Conservation (phyloP, 805 yeast species). For the Tetrapisispora phaffii region DNA sequence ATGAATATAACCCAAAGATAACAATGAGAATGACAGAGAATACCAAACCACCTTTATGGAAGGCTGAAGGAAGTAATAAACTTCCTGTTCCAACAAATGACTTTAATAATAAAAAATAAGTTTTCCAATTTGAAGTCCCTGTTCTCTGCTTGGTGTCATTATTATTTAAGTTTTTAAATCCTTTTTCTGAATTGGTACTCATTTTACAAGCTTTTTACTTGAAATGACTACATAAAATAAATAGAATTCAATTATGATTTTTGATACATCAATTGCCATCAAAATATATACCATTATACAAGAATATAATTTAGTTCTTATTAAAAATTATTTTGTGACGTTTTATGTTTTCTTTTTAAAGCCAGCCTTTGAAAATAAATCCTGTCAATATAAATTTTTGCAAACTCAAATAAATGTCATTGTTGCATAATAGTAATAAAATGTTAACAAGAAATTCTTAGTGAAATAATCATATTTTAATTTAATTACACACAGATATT, state of each 20-base stretch:
- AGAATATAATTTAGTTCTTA: no score
- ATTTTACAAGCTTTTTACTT: not conserved
- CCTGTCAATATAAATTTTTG: no score
- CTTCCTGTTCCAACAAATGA: conserved; percentile 75
- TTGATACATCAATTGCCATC: no score
- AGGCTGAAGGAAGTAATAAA: conserved; percentile 58
- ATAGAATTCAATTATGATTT: no score
- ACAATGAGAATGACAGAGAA: conserved; percentile 45
- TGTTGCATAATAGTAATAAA: not conserved
- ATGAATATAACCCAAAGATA: conserved; percentile 60
- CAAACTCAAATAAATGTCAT: not conserved
- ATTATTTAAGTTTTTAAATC: not conserved
- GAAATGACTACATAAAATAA: not conserved
- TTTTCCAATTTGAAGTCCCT: conserved; percentile 51
- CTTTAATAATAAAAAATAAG: conserved; percentile 60
- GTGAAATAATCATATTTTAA: no score
- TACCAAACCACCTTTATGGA: conserved; percentile 60
- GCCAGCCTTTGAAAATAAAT: no score
- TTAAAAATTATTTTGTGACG: not conserved
- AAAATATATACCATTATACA: no score
- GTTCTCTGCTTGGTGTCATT: not conserved
- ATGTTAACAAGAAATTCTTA: no score
- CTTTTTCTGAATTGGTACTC: not conserved
- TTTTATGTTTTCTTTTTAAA: no score
- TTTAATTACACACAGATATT: not conserved